Evolutionary conservation across 352 stramenopile species (phyloP).

Genomic region (Thraustochytrium sp.): DNA sequence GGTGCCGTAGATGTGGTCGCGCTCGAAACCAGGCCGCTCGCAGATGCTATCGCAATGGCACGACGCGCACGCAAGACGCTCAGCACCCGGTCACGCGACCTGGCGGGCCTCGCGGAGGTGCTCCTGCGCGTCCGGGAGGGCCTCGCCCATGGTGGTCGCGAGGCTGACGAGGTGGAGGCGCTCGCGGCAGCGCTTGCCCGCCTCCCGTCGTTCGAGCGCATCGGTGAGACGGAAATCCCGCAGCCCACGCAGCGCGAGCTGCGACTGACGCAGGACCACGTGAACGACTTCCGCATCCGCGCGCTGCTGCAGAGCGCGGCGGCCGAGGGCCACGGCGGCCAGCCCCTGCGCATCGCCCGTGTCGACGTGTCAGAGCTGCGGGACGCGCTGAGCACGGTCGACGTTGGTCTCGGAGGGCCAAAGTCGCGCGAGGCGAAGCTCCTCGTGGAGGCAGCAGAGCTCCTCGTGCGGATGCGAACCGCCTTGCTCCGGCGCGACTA

Average conservation of each 20-base stretch:
- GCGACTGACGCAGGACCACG: slow-evolving; percentile 11
- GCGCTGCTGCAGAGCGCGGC: background rate
- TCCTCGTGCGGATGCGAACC: background rate
- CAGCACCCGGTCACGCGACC: background rate
- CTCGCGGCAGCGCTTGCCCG: background rate
- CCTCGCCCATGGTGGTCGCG: background rate
- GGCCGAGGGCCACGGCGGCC: background rate
- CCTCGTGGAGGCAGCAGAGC: background rate
- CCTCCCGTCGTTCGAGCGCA: background rate
- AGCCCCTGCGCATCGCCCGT: slow-evolving; percentile 6
- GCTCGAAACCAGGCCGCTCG: background rate
- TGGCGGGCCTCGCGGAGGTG: background rate
- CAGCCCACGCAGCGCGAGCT: background rate
- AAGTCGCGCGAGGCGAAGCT: background rate
- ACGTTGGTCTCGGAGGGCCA: background rate
- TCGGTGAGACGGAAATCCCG: background rate
- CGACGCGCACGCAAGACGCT: background rate
- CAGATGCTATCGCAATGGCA: background rate
- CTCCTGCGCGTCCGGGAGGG: background rate
- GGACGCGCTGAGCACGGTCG: background rate
- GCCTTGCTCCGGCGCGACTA: background rate
- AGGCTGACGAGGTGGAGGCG: background rate
- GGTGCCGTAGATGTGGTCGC: background rate
- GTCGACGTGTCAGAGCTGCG: background rate
- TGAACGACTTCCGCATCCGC: slow-evolving; percentile 3